Base-by-base conservation (phyloP, 768 basidiomycete genomes). In the Myochromella boudieri region DNA sequence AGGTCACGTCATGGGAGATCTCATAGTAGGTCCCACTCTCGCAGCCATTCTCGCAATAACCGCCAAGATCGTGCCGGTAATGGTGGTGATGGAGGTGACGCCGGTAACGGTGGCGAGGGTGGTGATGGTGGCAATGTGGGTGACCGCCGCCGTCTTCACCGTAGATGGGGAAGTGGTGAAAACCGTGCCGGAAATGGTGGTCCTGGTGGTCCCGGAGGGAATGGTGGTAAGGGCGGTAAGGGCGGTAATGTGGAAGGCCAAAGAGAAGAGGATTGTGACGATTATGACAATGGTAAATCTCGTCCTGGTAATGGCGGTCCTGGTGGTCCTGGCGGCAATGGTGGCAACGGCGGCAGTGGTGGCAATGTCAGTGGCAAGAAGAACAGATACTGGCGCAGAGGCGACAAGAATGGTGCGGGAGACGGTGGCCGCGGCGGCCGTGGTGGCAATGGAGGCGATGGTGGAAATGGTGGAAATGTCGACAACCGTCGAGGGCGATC, bases 81-180 rank as follows among this genome's bases (percentile, higher is more conserved):
- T 34, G 44, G 44, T 22, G 44, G 44, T 9, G 27, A 38, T 37
- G 44, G 36, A 14, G 44, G 44, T n/a, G 26, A 37, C 14, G 44
- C 24, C 7, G 44, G 44, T 18, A 21, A 46, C 18, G 44, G 44
- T 29, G 14, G 14, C 28, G 28, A 14, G 28, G 28, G 28, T 29
- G 28, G 28, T 14, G 28, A 29, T 29, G 28, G 28, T 14, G 28
- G 28, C 28, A 14, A 29, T 29, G 28, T 42, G 20, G 12, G 37
- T 5, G 20, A 15, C 14, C 42, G 18, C 11, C 8, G 15, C 34
- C 20, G 32, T 6, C 32, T n/a, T n/a, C n/a, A n/a, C n/a, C n/a
- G n/a, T n/a, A n/a, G n/a, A n/a, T n/a, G n/a, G n/a, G n/a, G n/a
- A n/a, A n/a, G 46, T 14, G 14, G 17, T n/a, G 3, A 37, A 18